A percentile compares a stretch with the other conserved stretches of the same genome.
Evolutionary conservation across 2,329 filamentous ascomycete species (phyloP).

Genomic region (Teratosphaeria gauchensis): DNA sequence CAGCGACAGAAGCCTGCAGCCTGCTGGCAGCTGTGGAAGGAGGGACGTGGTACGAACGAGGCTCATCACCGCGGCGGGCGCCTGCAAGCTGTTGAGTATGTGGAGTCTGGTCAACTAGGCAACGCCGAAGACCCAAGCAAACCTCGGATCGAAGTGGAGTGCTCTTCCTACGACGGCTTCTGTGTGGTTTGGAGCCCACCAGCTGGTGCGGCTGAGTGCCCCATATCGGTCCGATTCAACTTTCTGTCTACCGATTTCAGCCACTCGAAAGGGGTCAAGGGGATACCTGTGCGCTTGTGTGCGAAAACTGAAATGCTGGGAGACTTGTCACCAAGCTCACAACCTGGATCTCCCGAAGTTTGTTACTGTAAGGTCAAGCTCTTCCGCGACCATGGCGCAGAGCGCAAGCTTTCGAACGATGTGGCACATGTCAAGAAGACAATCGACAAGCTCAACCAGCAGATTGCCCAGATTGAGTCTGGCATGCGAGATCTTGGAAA

Average conservation of each 20-base stretch:
- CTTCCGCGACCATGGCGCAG: conserved; percentile 90
- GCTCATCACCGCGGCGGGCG: conserved; percentile 88
- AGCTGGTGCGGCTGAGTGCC: conserved; percentile 67
- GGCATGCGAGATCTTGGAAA: conserved; percentile 52
- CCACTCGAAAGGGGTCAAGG: conserved; percentile 96
- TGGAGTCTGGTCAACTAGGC: conserved; percentile 54
- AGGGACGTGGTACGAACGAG: conserved; percentile 89
- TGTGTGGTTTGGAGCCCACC: conserved; percentile 69
- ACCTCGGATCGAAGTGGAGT: conserved; percentile 41
- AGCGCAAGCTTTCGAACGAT: conserved; percentile 90
- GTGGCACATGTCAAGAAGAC: conserved; percentile 91
- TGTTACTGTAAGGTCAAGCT: conserved; percentile 96
- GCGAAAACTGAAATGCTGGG: conserved; percentile 71
- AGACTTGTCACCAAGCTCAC: conserved; percentile 1
- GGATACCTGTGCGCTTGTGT: conserved; percentile 86
- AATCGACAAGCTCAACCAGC: conserved; percentile 91
- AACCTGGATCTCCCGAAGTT: conserved; percentile 49
- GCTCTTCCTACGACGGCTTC: conserved; percentile 84
- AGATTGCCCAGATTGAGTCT: conserved; percentile 66
- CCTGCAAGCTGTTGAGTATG: conserved; percentile 88
- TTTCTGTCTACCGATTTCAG: conserved; percentile 98
- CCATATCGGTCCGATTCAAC: conserved; percentile 89
- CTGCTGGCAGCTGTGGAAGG: conserved; percentile 92
- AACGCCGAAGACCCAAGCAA: conserved; percentile 40
- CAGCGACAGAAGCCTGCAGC: conserved; percentile 72